These are phyloP conservation scores for Phytophthora citricola DNA, from an alignment of 352 stramenopile genomes.

Conservation along the genomic window DNA sequence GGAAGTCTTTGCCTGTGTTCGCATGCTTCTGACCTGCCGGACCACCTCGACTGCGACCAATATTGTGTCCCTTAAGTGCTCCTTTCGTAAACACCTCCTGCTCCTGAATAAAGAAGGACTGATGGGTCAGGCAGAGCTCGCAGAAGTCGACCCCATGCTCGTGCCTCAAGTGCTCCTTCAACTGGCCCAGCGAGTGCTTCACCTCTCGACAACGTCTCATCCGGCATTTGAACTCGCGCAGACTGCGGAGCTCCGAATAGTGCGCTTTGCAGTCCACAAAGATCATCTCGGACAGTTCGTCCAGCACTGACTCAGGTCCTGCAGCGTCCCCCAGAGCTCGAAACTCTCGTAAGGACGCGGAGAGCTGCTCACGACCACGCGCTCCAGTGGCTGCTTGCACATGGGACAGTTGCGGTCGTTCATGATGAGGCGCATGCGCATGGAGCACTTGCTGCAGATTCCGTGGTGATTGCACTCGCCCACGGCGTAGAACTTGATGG, in stretches of 20 bases:
- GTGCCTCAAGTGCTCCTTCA: constrained; percentile 76
- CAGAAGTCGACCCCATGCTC: constrained; percentile 81
- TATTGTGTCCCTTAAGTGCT: constrained; percentile 71
- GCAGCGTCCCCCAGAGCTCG: constrained; percentile 76
- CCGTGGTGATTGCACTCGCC: constrained; percentile 82
- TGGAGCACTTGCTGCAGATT: constrained; percentile 85
- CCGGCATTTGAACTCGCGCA: constrained; percentile 70
- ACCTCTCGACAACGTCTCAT: constrained; percentile 68
- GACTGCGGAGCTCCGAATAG: constrained; percentile 59
- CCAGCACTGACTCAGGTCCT: constrained; percentile 65
- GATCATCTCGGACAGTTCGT: constrained; percentile 82
- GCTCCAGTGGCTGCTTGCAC: constrained; percentile 76
- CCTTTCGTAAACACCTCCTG: constrained; percentile 81
- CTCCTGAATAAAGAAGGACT: constrained; percentile 86
- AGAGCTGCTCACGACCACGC: constrained; percentile 66
- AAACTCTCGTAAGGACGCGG: constrained; percentile 69
- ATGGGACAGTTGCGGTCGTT: constrained; percentile 82
- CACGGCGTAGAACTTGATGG: constrained; percentile 73
- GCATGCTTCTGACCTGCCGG: constrained; percentile 48
- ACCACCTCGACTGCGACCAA: constrained; percentile 53
- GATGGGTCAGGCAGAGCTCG: constrained; percentile 75
- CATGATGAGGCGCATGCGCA: constrained; percentile 84
- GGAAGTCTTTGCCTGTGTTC: constrained; percentile 75
- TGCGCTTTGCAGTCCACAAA: constrained; percentile 74
- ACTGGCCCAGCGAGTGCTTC: constrained; percentile 55